Evolutionary conservation across 2,329 filamentous ascomycete species (phyloP).

Genomic region (Talaromyces sp.): DNA sequence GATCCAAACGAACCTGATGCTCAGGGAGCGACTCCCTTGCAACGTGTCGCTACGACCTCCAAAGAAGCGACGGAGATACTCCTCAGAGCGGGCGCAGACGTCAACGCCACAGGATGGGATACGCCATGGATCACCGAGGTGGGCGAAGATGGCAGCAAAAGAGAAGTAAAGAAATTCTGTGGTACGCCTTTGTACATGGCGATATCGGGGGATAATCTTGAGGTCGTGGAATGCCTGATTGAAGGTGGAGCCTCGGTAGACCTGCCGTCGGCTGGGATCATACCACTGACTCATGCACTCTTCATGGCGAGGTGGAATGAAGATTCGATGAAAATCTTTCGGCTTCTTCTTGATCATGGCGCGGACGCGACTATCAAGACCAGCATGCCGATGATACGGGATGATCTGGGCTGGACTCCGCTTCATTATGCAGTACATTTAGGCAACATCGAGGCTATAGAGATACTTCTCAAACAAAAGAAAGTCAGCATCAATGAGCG

Average conservation of each 20-base stretch:
- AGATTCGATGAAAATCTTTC: background rate
- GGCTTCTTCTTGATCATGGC: conserved; percentile 3
- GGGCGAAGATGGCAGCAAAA: background rate
- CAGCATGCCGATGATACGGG: too few species aligned
- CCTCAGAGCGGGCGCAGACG: background rate
- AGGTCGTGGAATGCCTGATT: background rate
- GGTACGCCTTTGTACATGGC: conserved; percentile 4
- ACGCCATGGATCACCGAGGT: background rate
- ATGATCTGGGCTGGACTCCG: background rate
- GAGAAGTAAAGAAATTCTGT: background rate
- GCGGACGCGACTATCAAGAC: background rate
- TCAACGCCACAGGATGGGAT: background rate
- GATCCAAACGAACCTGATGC: conserved; percentile 2
- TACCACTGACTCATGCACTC: background rate
- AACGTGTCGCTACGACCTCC: background rate
- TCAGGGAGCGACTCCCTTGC: background rate
- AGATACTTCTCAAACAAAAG: background rate
- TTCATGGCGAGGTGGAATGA: background rate
- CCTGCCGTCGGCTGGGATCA: background rate
- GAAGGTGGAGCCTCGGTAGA: background rate
- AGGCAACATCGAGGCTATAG: background rate
- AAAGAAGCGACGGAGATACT: background rate
- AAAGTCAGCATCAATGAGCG: background rate
- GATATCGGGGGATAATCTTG: background rate
- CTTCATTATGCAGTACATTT: background rate